phyloP scores from a whole-genome alignment of 306 rosid species.

The Hippophae tibetana region DNA sequence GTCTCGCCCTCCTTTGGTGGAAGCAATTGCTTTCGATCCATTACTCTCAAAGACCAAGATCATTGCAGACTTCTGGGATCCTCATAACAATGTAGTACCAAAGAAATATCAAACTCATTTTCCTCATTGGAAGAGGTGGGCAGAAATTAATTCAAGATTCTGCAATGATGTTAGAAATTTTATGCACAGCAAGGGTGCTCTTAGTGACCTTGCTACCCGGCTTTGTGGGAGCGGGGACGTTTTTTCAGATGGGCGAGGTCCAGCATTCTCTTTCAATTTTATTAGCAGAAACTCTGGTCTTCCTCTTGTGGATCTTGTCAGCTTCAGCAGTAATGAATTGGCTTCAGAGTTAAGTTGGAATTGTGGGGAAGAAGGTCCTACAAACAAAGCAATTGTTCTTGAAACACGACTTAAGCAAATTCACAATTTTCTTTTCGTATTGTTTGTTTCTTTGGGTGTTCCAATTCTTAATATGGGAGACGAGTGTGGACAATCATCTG shows the following conservation, averaged over 20 bases:
- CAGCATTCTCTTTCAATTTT: slow-evolving; percentile 71
- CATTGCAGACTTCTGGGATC: slow-evolving; percentile 79
- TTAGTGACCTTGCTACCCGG: slow-evolving; percentile 79
- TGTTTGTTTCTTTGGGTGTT: slow-evolving; percentile 75
- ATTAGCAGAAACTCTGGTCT: slow-evolving; percentile 56
- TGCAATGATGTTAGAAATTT: slow-evolving; percentile 57
- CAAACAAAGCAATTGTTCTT: slow-evolving; percentile 41
- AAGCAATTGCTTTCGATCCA: slow-evolving; percentile 83
- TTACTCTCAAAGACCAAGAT: slow-evolving; percentile 62
- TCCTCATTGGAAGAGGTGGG: slow-evolving; percentile 99
- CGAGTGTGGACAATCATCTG: slow-evolving; percentile 72
- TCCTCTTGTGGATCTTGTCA: slow-evolving; percentile 79
- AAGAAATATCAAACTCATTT: slow-evolving; percentile 33
- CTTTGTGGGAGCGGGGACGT: slow-evolving; percentile 87
- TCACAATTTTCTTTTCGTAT: slow-evolving; percentile 60
- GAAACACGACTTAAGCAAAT: slow-evolving; percentile 72
- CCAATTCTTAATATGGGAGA: slow-evolving; percentile 97
- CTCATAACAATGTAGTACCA: slow-evolving; percentile 27
- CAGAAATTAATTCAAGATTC: slow-evolving; percentile 63
- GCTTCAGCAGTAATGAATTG: slow-evolving; percentile 47
- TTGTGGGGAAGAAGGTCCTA: slow-evolving; percentile 93
- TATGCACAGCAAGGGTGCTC: slow-evolving; percentile 55
- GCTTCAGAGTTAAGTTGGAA: slow-evolving; percentile 73
- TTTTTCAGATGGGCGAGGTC: slow-evolving; percentile 69
- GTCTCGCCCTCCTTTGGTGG: slow-evolving; percentile 80